Conservation (phyloP, 1,284 basidiomycete genomes). For the Boletus holoroseus region DNA sequence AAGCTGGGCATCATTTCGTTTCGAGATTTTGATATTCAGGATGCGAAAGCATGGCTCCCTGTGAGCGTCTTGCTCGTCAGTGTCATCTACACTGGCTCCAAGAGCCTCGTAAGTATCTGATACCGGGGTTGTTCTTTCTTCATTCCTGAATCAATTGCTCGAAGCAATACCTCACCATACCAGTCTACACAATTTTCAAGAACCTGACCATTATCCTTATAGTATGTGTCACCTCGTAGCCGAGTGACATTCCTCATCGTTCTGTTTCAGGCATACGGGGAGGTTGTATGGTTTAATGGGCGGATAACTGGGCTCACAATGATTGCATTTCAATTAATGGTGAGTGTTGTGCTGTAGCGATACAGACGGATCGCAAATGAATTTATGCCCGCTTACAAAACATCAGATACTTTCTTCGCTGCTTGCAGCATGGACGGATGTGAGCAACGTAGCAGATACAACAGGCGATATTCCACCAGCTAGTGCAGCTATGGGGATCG, state of each 20-base stretch:
- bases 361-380: background rate
- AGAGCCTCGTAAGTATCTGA: conserved; percentile 72
- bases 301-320: conserved; percentile 84
- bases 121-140: background rate
- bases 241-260: conserved; percentile 4
- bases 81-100: conserved; percentile 98
- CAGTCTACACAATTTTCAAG: conserved; percentile 98
- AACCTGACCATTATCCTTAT: conserved; percentile 99
- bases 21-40: conserved; percentile 77
- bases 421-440: conserved; percentile 94
- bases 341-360: conserved; percentile 32
- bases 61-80: conserved; percentile 88
- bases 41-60: conserved; percentile 92
- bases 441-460: conserved; percentile 48
- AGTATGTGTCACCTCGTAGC: conserved; percentile 43
- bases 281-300: conserved; percentile 96
- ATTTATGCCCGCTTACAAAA: background rate
- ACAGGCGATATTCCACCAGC: conserved; percentile 38
- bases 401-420: conserved; percentile 84
- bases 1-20: conserved; percentile 82
- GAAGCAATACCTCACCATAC: conserved; percentile 90
- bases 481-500: conserved; percentile 38
- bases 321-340: conserved; percentile 91
- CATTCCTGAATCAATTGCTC: background rate
- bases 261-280: conserved; percentile 78